Evolutionary conservation across 164 flowering plant species (phyloP).

Genomic region (Tinospora cordifolia): DNA sequence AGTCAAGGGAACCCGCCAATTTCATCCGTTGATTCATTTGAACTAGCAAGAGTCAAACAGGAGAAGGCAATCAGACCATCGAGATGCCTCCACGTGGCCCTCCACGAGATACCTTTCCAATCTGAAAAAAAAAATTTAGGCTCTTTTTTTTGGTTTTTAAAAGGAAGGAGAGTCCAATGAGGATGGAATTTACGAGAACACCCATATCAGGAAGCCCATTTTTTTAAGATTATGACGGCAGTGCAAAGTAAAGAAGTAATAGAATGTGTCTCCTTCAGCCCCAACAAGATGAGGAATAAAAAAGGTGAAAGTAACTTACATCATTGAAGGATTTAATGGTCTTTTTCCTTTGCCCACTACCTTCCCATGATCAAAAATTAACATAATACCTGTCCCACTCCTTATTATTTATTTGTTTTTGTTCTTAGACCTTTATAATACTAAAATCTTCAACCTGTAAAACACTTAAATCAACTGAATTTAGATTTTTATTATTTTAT

Average conservation of each 20-base stretch:
- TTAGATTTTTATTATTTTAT: too few species aligned
- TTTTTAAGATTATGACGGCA: not conserved
- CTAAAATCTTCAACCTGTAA: not conserved
- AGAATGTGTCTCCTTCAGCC: not conserved
- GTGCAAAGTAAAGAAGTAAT: not conserved
- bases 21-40: too few species aligned
- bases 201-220: not conserved
- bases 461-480: not conserved
- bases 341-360: not conserved
- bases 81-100: too few species aligned
- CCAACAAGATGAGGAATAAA: not conserved
- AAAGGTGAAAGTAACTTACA: not conserved
- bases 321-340: not conserved
- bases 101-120: too few species aligned
- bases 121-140: too few species aligned
- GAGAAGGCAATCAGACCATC: too few species aligned
- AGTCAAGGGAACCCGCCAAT: too few species aligned
- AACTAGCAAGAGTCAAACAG: too few species aligned
- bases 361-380: not conserved
- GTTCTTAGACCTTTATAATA: not conserved
- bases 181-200: not conserved
- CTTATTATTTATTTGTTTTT: not conserved
- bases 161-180: too few species aligned
- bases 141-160: too few species aligned
- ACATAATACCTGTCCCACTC: too few species aligned